Conservation (phyloP, 169 alveolate species). For the Plasmodium reichenowi region DNA sequence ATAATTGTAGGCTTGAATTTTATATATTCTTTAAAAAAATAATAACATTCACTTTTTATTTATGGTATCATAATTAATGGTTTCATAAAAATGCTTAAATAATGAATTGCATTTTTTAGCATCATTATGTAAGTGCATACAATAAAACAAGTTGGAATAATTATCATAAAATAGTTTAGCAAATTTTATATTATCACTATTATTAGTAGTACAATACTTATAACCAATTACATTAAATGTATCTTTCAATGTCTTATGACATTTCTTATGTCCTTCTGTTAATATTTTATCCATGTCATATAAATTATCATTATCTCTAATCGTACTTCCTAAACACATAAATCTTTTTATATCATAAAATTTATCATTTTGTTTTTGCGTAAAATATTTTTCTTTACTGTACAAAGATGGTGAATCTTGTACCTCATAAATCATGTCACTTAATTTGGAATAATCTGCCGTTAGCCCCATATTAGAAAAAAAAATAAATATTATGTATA, state of each 20-base stretch:
- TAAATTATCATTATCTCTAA: conserved; percentile 40
- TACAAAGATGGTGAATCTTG: conserved; percentile 38
- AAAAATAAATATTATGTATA: not conserved
- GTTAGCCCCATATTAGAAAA: conserved; percentile 20
- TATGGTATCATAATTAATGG: conserved; percentile 9
- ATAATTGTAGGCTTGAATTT: too few species aligned
- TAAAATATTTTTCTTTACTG: conserved; percentile 44
- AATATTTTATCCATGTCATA: conserved; percentile 17
- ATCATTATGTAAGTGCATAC: conserved; percentile 70
- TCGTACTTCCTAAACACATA: conserved; percentile 61
- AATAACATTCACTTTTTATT: not conserved
- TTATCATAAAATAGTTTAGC: conserved; percentile 50
- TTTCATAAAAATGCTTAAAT: conserved; percentile 54
- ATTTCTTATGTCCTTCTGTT: conserved; percentile 32
- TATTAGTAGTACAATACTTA: conserved; percentile 51
- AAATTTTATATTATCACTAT: conserved; percentile 30
- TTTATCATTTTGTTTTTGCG: conserved; percentile 68
- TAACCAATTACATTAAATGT: conserved; percentile 38
- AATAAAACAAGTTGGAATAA: conserved; percentile 49
- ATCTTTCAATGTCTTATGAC: conserved; percentile 22
- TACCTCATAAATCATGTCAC: conserved; percentile 32
- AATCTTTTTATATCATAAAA: conserved; percentile 59
- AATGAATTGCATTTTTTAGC: conserved; percentile 61
- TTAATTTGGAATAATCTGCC: conserved; percentile 24
- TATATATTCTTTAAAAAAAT: too few species aligned